Conservation (phyloP, 2,329 filamentous ascomycete species). For the Diaporthe helianthi region DNA sequence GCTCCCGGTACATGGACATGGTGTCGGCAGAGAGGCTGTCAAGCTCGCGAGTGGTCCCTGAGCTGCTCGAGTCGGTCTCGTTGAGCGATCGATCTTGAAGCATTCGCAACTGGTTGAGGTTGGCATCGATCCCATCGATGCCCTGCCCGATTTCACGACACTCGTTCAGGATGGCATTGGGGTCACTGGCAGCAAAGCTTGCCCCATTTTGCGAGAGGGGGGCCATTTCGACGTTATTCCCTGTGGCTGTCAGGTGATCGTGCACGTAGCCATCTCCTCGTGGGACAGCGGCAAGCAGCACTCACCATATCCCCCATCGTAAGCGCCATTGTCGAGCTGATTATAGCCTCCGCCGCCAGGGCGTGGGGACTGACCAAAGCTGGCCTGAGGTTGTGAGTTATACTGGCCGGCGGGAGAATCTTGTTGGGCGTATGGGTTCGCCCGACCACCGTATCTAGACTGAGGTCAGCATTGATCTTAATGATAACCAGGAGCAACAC, state of each 20-base stretch:
- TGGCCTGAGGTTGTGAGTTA: constrained; percentile 38
- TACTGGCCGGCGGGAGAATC: constrained; percentile 47
- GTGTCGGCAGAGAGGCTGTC: constrained; percentile 79
- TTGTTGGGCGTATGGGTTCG: constrained; percentile 67
- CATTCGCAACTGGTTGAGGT: constrained; percentile 74
- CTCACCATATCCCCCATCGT: constrained; percentile 23
- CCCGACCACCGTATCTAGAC: constrained; percentile 59
- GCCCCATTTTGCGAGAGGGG: constrained; percentile 63
- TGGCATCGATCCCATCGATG: constrained; percentile 76
- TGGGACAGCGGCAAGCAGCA: not conserved
- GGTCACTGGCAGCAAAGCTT: constrained; percentile 60
- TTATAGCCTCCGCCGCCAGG: constrained; percentile 22
- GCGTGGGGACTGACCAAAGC: constrained; percentile 33
- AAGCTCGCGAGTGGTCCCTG: constrained; percentile 71
- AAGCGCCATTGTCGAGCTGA: not conserved
- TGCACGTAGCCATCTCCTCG: not conserved
- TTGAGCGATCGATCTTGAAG: constrained; percentile 76
- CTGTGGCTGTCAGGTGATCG: constrained; percentile 13
- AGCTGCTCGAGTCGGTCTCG: constrained; percentile 74
- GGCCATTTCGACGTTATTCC: constrained; percentile 72
- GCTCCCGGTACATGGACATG: constrained; percentile 80
- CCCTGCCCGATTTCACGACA: constrained; percentile 81
- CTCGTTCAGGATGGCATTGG: constrained; percentile 83
- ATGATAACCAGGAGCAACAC: not conserved
- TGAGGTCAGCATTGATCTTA: constrained; percentile 41